Percentiles rank a stretch among this genome's conserved stretches.
Evolutionary conservation across 2,329 filamentous ascomycete species (phyloP).

Genomic region (Cytospora piceae): DNA sequence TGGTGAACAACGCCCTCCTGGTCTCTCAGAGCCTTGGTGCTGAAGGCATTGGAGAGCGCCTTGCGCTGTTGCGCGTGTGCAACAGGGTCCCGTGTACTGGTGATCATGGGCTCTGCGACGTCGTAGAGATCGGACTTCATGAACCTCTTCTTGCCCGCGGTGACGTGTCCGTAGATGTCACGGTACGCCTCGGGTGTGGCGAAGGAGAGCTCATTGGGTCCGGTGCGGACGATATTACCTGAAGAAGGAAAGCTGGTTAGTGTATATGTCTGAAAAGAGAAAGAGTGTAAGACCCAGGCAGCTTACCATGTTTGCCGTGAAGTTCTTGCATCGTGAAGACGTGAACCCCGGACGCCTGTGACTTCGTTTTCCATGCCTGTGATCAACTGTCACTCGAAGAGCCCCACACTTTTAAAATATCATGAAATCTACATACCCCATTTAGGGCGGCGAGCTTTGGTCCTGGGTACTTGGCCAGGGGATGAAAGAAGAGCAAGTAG

Average conservation of each 20-base stretch:
- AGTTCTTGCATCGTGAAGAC: conserved; percentile 17
- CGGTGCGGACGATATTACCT: conserved; percentile 33
- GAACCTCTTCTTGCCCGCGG: conserved; percentile 19
- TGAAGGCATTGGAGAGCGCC: conserved; percentile 37
- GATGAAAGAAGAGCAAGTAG: conserved; percentile 24
- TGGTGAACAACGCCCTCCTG: conserved; percentile 39
- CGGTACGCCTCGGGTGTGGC: conserved; percentile 13
- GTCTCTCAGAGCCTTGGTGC: conserved; percentile 34
- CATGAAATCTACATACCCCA: background rate
- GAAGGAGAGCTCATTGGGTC: conserved; percentile 19
- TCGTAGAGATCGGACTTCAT: conserved; percentile 40
- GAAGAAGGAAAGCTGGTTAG: background rate
- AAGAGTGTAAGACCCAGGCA: no score
- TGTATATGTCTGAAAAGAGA: background rate
- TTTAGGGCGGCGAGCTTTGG: conserved; percentile 7
- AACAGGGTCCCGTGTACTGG: conserved; percentile 36
- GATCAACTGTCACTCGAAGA: background rate
- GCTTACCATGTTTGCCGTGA: conserved; percentile 20
- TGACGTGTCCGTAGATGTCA: conserved; percentile 28
- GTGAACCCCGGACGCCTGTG: conserved; percentile 5
- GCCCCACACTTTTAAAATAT: no score
- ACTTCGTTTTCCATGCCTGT: conserved; percentile 17
- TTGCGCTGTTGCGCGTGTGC: conserved; percentile 38
- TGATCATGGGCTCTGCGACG: conserved; percentile 34
- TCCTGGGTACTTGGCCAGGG: conserved; percentile 26